Conservation (phyloP, 345 rosid species). For the Theobroma cacao region DNA sequence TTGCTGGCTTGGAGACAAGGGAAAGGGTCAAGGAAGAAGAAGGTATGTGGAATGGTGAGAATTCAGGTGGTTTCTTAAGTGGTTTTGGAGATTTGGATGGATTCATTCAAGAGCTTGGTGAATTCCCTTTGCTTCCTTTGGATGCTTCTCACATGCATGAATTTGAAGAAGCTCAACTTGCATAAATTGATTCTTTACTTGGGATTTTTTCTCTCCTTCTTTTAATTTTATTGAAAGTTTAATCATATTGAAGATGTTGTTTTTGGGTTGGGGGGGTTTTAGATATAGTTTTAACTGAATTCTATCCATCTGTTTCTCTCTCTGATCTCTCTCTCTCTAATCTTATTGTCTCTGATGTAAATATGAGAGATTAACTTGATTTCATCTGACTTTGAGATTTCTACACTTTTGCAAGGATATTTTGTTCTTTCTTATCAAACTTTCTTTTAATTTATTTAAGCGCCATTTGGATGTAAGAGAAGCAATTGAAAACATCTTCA, state of each 20-base stretch:
- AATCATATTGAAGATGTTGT: neutral
- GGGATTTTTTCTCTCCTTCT: neutral
- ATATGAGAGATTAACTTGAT: conserved; percentile 13
- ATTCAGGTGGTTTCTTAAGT: conserved; percentile 48
- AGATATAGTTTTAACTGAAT: conserved; percentile 1
- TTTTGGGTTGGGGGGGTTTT: neutral
- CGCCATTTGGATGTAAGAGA: neutral
- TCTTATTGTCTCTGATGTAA: conserved; percentile 9
- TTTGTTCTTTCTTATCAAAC: neutral
- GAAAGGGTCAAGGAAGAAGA: conserved; percentile 31
- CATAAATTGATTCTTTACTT: conserved; percentile 1
- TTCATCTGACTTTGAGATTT: neutral
- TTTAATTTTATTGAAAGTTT: conserved; percentile 10
- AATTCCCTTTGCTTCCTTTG: conserved; percentile 47
- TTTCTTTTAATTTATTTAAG: neutral
- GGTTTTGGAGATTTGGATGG: conserved; percentile 71
- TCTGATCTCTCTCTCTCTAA: neutral
- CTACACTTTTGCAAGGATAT: neutral
- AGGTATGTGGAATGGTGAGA: conserved; percentile 33
- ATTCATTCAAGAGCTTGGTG: conserved; percentile 67
- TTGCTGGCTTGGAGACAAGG: conserved; percentile 19
- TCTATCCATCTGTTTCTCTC: conserved; percentile 4
- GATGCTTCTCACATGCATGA: conserved; percentile 38
- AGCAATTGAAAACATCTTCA: neutral
- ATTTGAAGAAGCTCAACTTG: conserved; percentile 36